Percentiles rank a stretch among this genome's conserved stretches.
Conservation (phyloP, 768 basidiomycete species). For the Lactarius deliciosus region DNA sequence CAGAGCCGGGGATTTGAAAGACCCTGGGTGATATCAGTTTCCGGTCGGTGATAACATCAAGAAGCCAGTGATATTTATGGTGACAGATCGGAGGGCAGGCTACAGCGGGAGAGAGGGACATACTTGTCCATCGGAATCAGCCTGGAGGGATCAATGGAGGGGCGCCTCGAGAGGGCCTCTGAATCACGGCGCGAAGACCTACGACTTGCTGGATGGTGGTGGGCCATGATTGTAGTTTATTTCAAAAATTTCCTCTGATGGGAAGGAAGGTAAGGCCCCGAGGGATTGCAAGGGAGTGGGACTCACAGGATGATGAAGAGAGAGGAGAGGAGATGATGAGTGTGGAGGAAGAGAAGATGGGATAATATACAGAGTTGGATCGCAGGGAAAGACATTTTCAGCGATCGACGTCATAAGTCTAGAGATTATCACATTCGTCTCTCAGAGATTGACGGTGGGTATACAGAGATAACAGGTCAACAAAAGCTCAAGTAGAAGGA, state of each 20-base stretch:
- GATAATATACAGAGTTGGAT: neutral
- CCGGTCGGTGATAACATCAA: slow-evolving; percentile 3
- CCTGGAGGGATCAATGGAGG: slow-evolving; percentile 75
- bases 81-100: slow-evolving; percentile 10
- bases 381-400: too few species aligned
- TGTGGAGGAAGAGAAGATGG: slow-evolving; percentile 10
- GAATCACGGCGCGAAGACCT: slow-evolving; percentile 47
- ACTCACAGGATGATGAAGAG: slow-evolving; percentile 24
- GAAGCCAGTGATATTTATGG: slow-evolving; percentile 6
- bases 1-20: slow-evolving; percentile 55
- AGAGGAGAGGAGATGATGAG: neutral
- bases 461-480: neutral
- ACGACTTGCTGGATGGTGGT: slow-evolving; percentile 39
- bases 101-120: neutral
- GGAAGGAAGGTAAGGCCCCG: neutral
- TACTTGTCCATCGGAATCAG: slow-evolving; percentile 82
- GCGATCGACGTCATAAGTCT: slow-evolving; percentile 2
- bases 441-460: neutral
- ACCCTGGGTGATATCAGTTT: slow-evolving; percentile 38
- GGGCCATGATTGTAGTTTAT: slow-evolving; percentile 34
- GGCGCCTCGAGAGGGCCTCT: slow-evolving; percentile 56
- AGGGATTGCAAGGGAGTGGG: slow-evolving; percentile 13
- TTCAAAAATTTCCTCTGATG: too few species aligned
- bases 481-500: neutral
- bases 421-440: slow-evolving; percentile 1